Base-by-base conservation (phyloP, 805 yeast genomes). In the Monosporozyma yasuniensis region DNA sequence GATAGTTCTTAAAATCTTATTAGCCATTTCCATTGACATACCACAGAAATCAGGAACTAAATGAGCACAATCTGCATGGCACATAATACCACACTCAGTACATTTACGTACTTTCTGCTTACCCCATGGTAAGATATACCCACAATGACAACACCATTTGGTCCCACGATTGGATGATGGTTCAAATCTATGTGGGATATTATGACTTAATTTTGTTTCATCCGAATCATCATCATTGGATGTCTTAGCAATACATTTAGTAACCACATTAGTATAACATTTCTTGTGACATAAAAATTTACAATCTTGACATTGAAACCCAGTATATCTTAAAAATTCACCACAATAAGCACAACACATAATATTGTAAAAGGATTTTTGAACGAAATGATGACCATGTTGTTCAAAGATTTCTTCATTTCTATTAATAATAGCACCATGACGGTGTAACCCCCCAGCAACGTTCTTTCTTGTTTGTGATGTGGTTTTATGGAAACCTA, bases 111-210 rank as follows among this genome's bases (percentile, higher is more conserved):
- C 95, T 59, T 87, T 89, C 67, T 88, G 89, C 61, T 84, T 80
- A 48, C 98, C 96, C 84, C 96, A 84, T 16, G 99, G 98, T 54
- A 93, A 74, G 47, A 93, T 82, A 64, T 88, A 88, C 53, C 99
- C 99, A 76, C 99, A 93, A 66, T 93, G 99, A 60, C 98, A 93
- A 71, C 99, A 93, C 99, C 99, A 93, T 64, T 91, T 90, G 2
- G 99, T 95, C 60, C 96, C 95, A 69, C 89, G 83, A 63, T 93
- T 93, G 16, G 93, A 78, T 25, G 81, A 79, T n/a, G 91, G 90
- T 57, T 87, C 96, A 66, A 91, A 91, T 65, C 96, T 80, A 66
- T 93, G 99, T 34, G 99, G 99, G 58, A 93, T 93, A 56, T 96
- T 85, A 67, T 93, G 98, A 61, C 93, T 93, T 66, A 93, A 78